Evolutionary conservation across 2,329 filamentous ascomycete species (phyloP).

Genomic region (Neonectria faginata): DNA sequence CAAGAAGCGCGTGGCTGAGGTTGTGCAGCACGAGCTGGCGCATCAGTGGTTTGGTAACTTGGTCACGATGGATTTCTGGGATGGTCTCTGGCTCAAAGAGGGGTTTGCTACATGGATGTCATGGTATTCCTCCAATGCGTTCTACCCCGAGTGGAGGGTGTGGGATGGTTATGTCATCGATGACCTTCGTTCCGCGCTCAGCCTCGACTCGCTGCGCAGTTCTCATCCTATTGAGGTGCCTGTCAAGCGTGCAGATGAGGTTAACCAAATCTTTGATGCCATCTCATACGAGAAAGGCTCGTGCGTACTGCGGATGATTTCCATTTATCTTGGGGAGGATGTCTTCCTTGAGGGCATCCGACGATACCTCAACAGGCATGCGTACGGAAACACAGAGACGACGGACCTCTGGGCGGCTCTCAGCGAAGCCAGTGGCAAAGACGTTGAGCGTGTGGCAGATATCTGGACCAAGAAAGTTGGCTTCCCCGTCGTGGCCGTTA

Average conservation of each 20-base stretch:
- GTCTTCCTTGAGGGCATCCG: slow-evolving; percentile 92
- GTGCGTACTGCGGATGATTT: slow-evolving; percentile 96
- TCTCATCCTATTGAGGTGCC: slow-evolving; percentile 97
- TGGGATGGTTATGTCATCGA: slow-evolving; percentile 97
- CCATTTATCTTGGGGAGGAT: slow-evolving; percentile 93
- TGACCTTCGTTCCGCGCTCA: slow-evolving; percentile 87
- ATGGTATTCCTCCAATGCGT: slow-evolving; percentile 86
- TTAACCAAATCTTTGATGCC: slow-evolving; percentile 98
- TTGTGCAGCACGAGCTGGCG: slow-evolving; percentile 95
- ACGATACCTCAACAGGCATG: slow-evolving; percentile 92
- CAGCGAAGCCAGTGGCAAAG: slow-evolving; percentile 89
- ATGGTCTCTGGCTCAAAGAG: slow-evolving; percentile 96
- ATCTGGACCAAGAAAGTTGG: slow-evolving; percentile 98
- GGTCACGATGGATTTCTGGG: slow-evolving; percentile 99
- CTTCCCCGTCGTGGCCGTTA: slow-evolving; percentile 90
- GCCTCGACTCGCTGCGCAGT: slow-evolving; percentile 90
- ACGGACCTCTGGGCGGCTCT: slow-evolving; percentile 91
- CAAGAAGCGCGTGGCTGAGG: slow-evolving; percentile 93
- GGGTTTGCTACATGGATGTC: slow-evolving; percentile 75
- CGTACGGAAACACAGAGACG: slow-evolving; percentile 95
- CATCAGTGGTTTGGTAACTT: slow-evolving; percentile 99
- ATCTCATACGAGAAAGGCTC: slow-evolving; percentile 98
- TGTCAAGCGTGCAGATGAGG: slow-evolving; percentile 93
- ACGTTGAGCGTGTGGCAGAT: slow-evolving; percentile 89
- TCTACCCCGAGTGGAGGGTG: slow-evolving; percentile 98